phyloP scores from a whole-genome alignment of 2,329 filamentous ascomycete genomes.

The Aspergillus hiratsukae region DNA sequence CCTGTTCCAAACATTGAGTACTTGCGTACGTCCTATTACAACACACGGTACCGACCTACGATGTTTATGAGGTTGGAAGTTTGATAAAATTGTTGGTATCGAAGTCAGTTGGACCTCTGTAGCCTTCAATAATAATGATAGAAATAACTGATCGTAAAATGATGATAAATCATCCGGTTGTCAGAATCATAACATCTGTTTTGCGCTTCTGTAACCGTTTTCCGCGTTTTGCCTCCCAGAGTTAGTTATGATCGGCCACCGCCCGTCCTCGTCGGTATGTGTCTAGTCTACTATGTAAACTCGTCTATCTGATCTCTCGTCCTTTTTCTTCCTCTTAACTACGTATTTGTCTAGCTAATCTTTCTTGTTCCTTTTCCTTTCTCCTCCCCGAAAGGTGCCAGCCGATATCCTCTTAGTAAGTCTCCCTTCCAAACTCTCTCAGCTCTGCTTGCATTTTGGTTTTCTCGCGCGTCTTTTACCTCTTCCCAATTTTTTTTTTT shows the following conservation, averaged over 20 bases:
- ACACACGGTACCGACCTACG: background rate
- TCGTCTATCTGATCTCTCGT: slow-evolving; percentile 11
- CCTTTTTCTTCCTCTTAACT: slow-evolving; percentile 10
- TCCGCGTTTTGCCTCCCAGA: slow-evolving; percentile 18
- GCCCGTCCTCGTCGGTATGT: slow-evolving; percentile 6
- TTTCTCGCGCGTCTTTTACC: background rate
- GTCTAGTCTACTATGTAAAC: background rate
- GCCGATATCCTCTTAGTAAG: background rate
- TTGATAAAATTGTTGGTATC: background rate
- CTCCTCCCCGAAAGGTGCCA: background rate
- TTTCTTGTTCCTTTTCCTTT: slow-evolving; percentile 6
- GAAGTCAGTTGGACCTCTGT: background rate
- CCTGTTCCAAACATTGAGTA: slow-evolving; percentile 15
- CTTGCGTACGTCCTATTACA: background rate
- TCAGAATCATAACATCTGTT: slow-evolving; percentile 3
- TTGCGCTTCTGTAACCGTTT: slow-evolving; percentile 1
- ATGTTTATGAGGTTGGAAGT: background rate
- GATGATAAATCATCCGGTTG: background rate
- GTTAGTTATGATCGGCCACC: slow-evolving; percentile 23
- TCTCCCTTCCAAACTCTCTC: slow-evolving; percentile 7
- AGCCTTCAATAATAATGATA: slow-evolving; percentile 3
- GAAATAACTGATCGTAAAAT: background rate
- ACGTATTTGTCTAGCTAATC: slow-evolving; percentile 4
- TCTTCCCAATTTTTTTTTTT: background rate
- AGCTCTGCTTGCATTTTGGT: slow-evolving; percentile 6